These are phyloP conservation scores for Tylopilus sp. DNA, from an alignment of 768 basidiomycete genomes.

Conservation along the genomic window DNA sequence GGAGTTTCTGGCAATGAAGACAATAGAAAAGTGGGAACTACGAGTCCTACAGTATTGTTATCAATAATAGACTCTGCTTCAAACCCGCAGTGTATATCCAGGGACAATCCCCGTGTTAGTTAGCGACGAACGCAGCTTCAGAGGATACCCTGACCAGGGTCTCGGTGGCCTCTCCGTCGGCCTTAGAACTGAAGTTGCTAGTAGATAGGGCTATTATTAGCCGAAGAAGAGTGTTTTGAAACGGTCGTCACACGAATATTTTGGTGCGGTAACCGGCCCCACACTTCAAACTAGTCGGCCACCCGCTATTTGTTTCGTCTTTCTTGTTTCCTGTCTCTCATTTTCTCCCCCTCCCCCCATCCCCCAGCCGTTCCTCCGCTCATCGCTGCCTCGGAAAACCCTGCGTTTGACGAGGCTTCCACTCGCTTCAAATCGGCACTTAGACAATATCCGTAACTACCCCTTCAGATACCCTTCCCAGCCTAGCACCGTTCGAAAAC, in stretches of 20 bases:
- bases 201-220: constrained; percentile 1
- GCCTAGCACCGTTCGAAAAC: constrained; percentile 34
- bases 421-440: constrained; percentile 24
- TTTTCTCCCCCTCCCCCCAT: constrained; percentile 3
- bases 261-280: constrained; percentile 16
- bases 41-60: too few relatives aligned
- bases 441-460: background rate
- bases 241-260: constrained; percentile 13
- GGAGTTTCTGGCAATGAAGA: background rate
- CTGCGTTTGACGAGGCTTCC: constrained; percentile 25
- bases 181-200: background rate
- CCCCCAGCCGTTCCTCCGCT: constrained; percentile 9
- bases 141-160: too few relatives aligned
- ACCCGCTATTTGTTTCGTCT: constrained; percentile 1
- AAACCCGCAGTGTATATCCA: too few relatives aligned
- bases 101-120: too few relatives aligned
- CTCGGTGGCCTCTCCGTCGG: background rate
- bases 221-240: constrained; percentile 13
- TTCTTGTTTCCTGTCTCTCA: background rate
- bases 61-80: too few relatives aligned
- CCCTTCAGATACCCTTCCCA: constrained; percentile 32
- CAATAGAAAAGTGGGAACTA: background rate
- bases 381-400: constrained; percentile 23
- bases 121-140: too few relatives aligned
- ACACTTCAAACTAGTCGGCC: background rate